Base-by-base conservation (phyloP, 2,329 filamentous ascomycete species). In the Cephalotrichum gorgonifer region DNA sequence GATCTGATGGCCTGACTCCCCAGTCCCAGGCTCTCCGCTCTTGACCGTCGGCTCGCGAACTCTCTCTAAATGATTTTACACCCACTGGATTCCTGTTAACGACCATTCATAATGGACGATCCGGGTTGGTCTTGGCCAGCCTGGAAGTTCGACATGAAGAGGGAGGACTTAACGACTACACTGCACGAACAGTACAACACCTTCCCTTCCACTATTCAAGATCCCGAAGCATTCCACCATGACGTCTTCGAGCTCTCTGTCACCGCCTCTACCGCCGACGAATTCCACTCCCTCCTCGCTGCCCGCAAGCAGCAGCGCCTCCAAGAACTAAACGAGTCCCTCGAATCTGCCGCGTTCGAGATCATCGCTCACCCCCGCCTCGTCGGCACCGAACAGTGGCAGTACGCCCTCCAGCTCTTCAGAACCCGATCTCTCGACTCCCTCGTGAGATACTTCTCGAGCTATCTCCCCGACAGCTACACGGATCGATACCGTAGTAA, bases 61-160 rank as follows among this genome's bases (percentile, higher is more conserved):
- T 12, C 46, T 33, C 43, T 38, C 38, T 23, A 20, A 42, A 48
- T 43, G 46, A 42, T 48, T 39, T 48, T 23, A 31, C 39, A 38
- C 46, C 33, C 22, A 15, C 61, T 71, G 23, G 62, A 58, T 30
- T 47, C 43, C 47, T 54, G 33, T 50, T 35, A 46, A 47, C 25
- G 23, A 39, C 38, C 35, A 25, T 31, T 27, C 58, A 57, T 57
- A 52, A 80, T 81, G 77, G 75, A 79, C 63, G 76, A 79, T 50
- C 70, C 68, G 28, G 67, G 62, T 54, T 67, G 63, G 59, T 66
- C 69, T 56, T 81, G 77, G 77, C 77, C 77, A 41, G 71, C 73
- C 56, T 81, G 77, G 76, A 80, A 80, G 62, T 81, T 80, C 67
- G 76, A 75, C 58, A 72, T 80, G 71, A 78, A 76, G 69, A 71